These are phyloP conservation scores for Cyathus olla DNA, from an alignment of 1,284 basidiomycete genomes.

Conservation along the genomic window DNA sequence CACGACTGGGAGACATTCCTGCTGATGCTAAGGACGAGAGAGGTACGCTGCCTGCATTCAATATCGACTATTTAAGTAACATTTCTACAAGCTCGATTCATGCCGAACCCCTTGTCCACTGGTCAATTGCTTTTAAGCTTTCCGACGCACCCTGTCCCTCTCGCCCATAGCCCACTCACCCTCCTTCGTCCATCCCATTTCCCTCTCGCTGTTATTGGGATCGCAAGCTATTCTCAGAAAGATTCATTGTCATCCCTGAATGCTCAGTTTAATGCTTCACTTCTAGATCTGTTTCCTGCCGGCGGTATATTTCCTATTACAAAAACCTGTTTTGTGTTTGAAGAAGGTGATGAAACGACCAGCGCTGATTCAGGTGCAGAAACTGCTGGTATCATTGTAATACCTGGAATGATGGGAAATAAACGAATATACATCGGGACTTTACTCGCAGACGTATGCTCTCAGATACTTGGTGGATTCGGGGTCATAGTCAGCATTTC, in stretches of 20 bases:
- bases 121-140: constrained; percentile 83
- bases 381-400: constrained; percentile 75
- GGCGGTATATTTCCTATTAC: constrained; percentile 81
- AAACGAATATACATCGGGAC: constrained; percentile 88
- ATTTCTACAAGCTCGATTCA: constrained; percentile 72
- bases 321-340: constrained; percentile 83
- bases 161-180: constrained; percentile 66
- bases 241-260: constrained; percentile 71
- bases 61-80: too few species aligned
- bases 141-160: constrained; percentile 74
- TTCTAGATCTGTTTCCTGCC: constrained; percentile 73
- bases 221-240: constrained; percentile 72
- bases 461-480: constrained; percentile 86
- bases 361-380: constrained; percentile 67
- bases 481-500: constrained; percentile 72
- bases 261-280: constrained; percentile 70
- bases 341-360: constrained; percentile 71
- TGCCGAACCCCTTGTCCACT: constrained; percentile 81
- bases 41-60: constrained; percentile 56
- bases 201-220: constrained; percentile 82
- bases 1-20: constrained; percentile 84
- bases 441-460: constrained; percentile 88
- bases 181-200: constrained; percentile 84
- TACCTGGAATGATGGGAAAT: constrained; percentile 84
- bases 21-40: constrained; percentile 81